These are phyloP conservation scores for Buddleja alternifolia DNA, from an alignment of 257 asterid genomes.

Conservation along the genomic window DNA sequence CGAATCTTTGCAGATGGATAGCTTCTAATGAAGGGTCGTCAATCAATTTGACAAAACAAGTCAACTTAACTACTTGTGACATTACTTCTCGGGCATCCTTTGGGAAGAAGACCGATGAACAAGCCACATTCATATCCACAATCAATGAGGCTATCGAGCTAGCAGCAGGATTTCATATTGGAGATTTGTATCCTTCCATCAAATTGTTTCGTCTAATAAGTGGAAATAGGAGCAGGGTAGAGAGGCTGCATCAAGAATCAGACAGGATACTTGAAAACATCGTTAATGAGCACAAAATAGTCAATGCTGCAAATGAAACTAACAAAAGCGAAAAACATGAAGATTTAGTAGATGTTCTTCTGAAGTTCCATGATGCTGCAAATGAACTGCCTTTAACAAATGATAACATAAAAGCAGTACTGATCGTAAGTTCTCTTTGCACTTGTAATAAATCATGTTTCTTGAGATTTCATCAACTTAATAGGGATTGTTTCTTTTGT, in stretches of 20 bases:
- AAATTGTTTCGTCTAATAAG: constrained; percentile 23
- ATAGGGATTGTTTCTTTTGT: not conserved
- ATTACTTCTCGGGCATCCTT: constrained; percentile 30
- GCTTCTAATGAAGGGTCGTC: constrained; percentile 25
- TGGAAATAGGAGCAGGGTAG: constrained; percentile 28
- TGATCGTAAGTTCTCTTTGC: constrained; percentile 20
- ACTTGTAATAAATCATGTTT: no score
- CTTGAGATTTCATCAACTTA: no score
- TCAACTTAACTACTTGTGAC: not conserved
- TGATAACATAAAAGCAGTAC: constrained; percentile 30
- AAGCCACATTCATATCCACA: constrained; percentile 13
- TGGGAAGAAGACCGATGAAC: constrained; percentile 30
- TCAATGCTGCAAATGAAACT: not conserved
- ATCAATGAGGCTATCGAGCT: constrained; percentile 1
- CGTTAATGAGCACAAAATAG: constrained; percentile 27
- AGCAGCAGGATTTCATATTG: constrained; percentile 29
- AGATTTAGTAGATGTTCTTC: constrained; percentile 29
- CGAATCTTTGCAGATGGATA: constrained; percentile 13
- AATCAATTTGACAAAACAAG: constrained; percentile 32
- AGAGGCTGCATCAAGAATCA: constrained; percentile 15
- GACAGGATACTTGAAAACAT: constrained; percentile 31
- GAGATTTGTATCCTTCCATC: constrained; percentile 30
- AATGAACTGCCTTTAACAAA: constrained; percentile 23
- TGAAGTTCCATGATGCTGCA: constrained; percentile 19
- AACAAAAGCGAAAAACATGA: not conserved